These are phyloP conservation scores for Xylaria sp. DNA, from an alignment of 2,329 filamentous ascomycete species.

Conservation along the genomic window DNA sequence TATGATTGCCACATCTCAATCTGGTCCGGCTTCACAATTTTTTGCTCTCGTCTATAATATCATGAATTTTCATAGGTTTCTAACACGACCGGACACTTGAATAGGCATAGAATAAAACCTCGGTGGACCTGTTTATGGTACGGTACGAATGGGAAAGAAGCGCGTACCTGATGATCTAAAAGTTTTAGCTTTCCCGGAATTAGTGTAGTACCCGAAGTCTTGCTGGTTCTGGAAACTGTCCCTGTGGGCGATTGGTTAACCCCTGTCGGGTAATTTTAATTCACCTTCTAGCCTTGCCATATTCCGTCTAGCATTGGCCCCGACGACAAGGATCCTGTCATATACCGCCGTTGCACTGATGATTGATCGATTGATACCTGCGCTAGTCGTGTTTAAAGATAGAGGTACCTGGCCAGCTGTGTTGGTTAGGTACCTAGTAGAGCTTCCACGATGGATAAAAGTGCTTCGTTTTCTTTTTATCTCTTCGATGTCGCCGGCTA, in stretches of 20 bases:
- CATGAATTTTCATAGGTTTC: not conserved
- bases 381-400: conserved; percentile 3
- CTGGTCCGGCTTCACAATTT: not conserved
- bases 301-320: conserved; percentile 35
- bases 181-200: conserved; percentile 14
- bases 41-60: not conserved
- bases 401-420: not conserved
- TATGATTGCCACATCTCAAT: conserved; percentile 1
- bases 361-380: not conserved
- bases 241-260: conserved; percentile 37
- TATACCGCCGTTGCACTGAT: conserved; percentile 18
- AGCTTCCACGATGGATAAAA: not conserved
- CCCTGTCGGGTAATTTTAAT: conserved; percentile 48
- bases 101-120: not conserved
- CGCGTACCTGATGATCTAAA: conserved; percentile 21
- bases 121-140: not conserved
- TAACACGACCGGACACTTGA: not conserved
- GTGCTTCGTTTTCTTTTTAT: not conserved
- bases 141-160: not conserved
- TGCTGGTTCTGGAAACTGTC: conserved; percentile 37
- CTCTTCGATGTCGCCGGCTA: not conserved
- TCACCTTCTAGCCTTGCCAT: conserved; percentile 42
- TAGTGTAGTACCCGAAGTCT: conserved; percentile 22
- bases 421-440: not conserved
- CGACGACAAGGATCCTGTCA: conserved; percentile 30